These are phyloP conservation scores for Candida labiduridarum DNA, from an alignment of 1,139 yeast genomes.

Conservation along the genomic window DNA sequence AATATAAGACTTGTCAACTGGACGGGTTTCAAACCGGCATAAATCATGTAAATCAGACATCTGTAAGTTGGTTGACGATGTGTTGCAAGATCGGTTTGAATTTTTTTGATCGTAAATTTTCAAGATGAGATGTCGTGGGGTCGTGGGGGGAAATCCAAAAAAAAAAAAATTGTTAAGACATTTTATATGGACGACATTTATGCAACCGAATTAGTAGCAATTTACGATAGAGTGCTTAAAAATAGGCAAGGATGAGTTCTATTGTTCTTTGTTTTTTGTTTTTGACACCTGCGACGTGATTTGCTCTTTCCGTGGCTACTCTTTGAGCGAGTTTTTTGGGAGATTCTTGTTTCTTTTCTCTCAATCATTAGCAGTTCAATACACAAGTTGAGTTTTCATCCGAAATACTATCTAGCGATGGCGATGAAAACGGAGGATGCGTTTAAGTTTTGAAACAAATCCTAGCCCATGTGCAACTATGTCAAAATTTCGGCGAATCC, in stretches of 20 bases:
- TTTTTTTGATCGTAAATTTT: neutral
- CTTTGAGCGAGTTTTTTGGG: too few species aligned
- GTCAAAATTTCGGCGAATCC: neutral
- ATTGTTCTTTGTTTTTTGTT: neutral
- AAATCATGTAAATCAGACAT: constrained; percentile 77
- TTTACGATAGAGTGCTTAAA: neutral
- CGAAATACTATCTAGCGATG: too few species aligned
- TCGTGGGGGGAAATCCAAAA: neutral
- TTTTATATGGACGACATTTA: neutral
- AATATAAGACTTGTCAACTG: constrained; percentile 52
- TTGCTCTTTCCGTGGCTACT: too few species aligned
- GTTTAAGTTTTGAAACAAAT: neutral
- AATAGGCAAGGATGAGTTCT: neutral
- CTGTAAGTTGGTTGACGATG: neutral
- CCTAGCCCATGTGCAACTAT: neutral
- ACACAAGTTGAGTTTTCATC: too few species aligned
- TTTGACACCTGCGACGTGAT: neutral
- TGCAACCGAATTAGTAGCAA: neutral
- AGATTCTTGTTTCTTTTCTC: too few species aligned
- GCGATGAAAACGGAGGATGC: neutral
- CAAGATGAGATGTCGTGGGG: neutral
- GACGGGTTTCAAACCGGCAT: constrained; percentile 58
- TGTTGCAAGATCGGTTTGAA: neutral
- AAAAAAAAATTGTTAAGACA: neutral
- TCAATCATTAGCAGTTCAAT: too few species aligned